Percentiles rank a stretch among this genome's conserved stretches.
Evolutionary conservation across 768 basidiomycete genomes (phyloP).

Genomic region (Lentinus brumalis): DNA sequence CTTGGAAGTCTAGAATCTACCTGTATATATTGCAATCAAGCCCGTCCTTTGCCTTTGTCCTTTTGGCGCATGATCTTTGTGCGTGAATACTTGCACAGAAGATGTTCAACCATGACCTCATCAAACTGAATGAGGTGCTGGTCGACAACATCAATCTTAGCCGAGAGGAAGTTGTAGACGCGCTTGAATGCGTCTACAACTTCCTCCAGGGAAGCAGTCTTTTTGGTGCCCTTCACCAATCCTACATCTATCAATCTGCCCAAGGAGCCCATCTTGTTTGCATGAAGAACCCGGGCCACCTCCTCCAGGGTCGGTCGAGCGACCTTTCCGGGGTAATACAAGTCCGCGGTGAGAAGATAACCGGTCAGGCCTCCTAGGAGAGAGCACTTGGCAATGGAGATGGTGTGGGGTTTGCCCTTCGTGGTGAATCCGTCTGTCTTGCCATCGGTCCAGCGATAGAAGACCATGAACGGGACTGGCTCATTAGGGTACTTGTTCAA

Average conservation of each 20-base stretch:
- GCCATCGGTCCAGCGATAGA: too few relatives aligned
- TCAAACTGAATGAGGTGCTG: background rate
- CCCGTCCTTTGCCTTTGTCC: too few relatives aligned
- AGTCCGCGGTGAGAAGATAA: background rate
- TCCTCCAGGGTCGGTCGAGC: background rate
- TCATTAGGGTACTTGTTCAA: too few relatives aligned
- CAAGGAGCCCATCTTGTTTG: background rate
- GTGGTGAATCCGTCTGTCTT: too few relatives aligned
- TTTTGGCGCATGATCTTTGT: too few relatives aligned
- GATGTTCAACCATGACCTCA: background rate
- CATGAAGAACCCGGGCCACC: background rate
- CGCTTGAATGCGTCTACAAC: background rate
- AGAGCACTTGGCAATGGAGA: background rate
- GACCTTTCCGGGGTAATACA: background rate
- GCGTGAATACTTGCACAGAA: background rate
- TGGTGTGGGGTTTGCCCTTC: too few relatives aligned
- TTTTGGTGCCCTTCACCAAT: background rate
- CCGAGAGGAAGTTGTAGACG: background rate
- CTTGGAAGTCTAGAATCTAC: too few relatives aligned
- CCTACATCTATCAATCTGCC: background rate
- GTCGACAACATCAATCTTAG: background rate
- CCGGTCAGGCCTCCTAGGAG: background rate
- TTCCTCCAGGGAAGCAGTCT: background rate
- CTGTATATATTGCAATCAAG: too few relatives aligned
- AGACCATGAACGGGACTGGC: too few relatives aligned